Evolutionary conservation across 129 eudicot species (phyloP).

Genomic region (Cynara cardunculus): DNA sequence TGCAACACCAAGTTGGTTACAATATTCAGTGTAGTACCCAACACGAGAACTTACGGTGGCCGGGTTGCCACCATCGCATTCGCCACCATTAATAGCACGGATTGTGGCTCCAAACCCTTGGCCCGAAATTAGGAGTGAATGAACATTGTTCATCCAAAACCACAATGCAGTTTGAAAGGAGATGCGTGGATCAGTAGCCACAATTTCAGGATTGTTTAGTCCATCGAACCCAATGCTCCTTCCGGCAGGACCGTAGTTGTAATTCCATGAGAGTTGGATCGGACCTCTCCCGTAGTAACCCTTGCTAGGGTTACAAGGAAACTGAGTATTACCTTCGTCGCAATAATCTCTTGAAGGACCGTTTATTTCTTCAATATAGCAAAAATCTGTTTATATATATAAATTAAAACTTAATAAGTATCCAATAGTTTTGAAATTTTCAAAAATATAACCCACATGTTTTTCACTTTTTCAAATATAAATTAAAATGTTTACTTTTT

Average conservation of each 20-base stretch:
- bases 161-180: constrained; percentile 29
- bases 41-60: constrained; percentile 21
- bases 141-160: constrained; percentile 35
- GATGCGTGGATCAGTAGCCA: constrained; percentile 25
- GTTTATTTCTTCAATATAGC: constrained; percentile 28
- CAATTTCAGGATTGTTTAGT: constrained; percentile 31
- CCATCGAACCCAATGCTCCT: constrained; percentile 26
- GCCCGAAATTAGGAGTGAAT: constrained; percentile 22
- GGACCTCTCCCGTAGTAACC: constrained; percentile 40
- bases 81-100: constrained; percentile 28
- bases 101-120: constrained; percentile 37
- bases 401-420: neutral
- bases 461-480: neutral
- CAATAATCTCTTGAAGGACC: constrained; percentile 31
- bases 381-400: constrained; percentile 12
- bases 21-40: constrained; percentile 25
- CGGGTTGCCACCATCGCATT: constrained; percentile 24
- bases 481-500: neutral
- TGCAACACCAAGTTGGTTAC: constrained; percentile 31
- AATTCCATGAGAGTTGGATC: constrained; percentile 32
- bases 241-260: constrained; percentile 33
- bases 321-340: constrained; percentile 21
- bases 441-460: neutral
- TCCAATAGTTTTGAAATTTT: neutral
- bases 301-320: constrained; percentile 34